A percentile compares a stretch with the other conserved stretches of the same genome.
Evolutionary conservation across 129 eudicot genomes (phyloP).

Genomic region (carrot (Daucus carota)): DH1_v3.0 NC_030382.2:11555001-11555500

Average conservation of each 20-base stretch:
- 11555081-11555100: conserved; percentile 23
- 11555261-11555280: conserved; percentile 96
- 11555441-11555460: conserved; percentile 92
- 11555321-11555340: conserved; percentile 72
- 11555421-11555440: conserved; percentile 97
- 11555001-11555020: conserved; percentile 46
- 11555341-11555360: conserved; percentile 98
- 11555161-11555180: conserved; percentile 39
- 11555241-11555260: conserved; percentile 82
- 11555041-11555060: conserved; percentile 50
- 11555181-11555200: conserved; percentile 42
- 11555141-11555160: conserved; percentile 63
- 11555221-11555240: conserved; percentile 44
- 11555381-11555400: conserved; percentile 98
- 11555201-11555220: conserved; percentile 49
- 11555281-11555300: conserved; percentile 92
- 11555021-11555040: conserved; percentile 56
- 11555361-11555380: conserved; percentile 94
- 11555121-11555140: conserved; percentile 20
- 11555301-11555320: conserved; percentile 91
- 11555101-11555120: conserved; percentile 10
- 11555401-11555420: conserved; percentile 91
- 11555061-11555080: conserved; percentile 19
- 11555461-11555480: conserved; percentile 84
- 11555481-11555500: conserved; percentile 74